Evolutionary conservation across 1,284 basidiomycete genomes (phyloP).

Genomic region (Ceratobasidium sp.): DNA sequence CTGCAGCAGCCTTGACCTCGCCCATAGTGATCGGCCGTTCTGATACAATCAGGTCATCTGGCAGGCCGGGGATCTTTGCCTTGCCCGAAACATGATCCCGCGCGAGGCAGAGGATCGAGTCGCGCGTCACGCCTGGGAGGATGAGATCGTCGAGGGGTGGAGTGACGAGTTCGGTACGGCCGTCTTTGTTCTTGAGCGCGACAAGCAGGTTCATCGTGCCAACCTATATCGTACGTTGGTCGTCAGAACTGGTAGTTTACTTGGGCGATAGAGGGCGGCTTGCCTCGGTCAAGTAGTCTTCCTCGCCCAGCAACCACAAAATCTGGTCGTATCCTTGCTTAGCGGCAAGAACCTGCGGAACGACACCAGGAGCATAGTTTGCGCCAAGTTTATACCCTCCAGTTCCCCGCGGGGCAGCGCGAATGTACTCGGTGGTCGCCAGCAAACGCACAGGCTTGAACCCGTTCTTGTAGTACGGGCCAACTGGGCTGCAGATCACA

Average conservation of each 20-base stretch:
- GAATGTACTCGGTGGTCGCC: conserved; percentile 90
- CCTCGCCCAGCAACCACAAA: conserved; percentile 91
- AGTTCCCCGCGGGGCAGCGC: conserved; percentile 91
- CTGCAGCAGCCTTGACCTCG: conserved; percentile 81
- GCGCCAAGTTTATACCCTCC: conserved; percentile 92
- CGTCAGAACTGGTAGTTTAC: too few species aligned
- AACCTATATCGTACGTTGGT: too few species aligned
- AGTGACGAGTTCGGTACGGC: conserved; percentile 85
- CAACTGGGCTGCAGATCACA: conserved; percentile 93
- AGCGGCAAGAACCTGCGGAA: conserved; percentile 89
- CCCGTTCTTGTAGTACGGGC: conserved; percentile 94
- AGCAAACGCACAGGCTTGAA: conserved; percentile 96
- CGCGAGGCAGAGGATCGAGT: conserved; percentile 87
- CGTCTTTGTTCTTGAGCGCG: conserved; percentile 77
- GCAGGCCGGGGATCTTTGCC: conserved; percentile 67
- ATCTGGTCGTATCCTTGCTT: conserved; percentile 91
- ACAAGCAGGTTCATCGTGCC: conserved; percentile 98
- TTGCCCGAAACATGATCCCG: conserved; percentile 76
- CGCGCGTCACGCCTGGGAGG: conserved; percentile 95
- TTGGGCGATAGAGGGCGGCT: conserved; percentile 20
- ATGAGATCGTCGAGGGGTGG: conserved; percentile 96
- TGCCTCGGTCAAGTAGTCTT: conserved; percentile 86
- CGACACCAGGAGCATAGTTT: conserved; percentile 91
- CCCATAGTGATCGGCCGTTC: conserved; percentile 91
- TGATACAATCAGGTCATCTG: conserved; percentile 75